Conservation (phyloP, 129 eudicot species). For the Flaveria sonorensis region DNA sequence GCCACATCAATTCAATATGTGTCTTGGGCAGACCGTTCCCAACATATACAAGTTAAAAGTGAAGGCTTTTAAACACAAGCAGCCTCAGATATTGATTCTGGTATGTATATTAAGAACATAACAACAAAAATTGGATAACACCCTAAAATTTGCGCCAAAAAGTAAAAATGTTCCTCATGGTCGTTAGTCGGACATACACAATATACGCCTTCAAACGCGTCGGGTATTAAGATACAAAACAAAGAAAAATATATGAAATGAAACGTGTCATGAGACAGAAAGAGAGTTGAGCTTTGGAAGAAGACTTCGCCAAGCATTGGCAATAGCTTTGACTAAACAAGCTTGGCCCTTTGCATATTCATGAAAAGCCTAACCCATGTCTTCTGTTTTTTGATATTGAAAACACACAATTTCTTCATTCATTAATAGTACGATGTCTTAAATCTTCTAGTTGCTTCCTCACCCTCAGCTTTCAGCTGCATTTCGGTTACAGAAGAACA, state of each 20-base stretch:
- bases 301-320: constrained; percentile 90
- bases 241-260: too few species aligned
- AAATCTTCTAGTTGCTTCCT: constrained; percentile 76
- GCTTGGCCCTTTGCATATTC: constrained; percentile 98
- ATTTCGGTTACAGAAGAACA: constrained; percentile 2
- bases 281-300: constrained; percentile 99
- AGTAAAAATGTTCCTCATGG: not conserved
- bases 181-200: not conserved
- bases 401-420: constrained; percentile 76
- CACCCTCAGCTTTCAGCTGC: constrained; percentile 82
- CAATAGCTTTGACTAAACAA: constrained; percentile 62
- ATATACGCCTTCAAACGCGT: constrained; percentile 27
- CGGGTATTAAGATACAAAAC: too few species aligned
- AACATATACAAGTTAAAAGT: constrained; percentile 5
- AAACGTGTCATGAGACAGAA: too few species aligned
- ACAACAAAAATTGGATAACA: not conserved
- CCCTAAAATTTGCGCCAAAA: not conserved
- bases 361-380: constrained; percentile 85
- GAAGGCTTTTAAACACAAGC: not conserved
- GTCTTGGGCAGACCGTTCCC: too few species aligned
- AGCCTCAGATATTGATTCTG: not conserved
- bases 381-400: constrained; percentile 89
- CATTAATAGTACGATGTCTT: constrained; percentile 79
- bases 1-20: too few species aligned
- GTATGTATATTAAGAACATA: not conserved